phyloP scores from a whole-genome alignment of 306 rosid species.

The Chamaecrista fasciculata region DNA sequence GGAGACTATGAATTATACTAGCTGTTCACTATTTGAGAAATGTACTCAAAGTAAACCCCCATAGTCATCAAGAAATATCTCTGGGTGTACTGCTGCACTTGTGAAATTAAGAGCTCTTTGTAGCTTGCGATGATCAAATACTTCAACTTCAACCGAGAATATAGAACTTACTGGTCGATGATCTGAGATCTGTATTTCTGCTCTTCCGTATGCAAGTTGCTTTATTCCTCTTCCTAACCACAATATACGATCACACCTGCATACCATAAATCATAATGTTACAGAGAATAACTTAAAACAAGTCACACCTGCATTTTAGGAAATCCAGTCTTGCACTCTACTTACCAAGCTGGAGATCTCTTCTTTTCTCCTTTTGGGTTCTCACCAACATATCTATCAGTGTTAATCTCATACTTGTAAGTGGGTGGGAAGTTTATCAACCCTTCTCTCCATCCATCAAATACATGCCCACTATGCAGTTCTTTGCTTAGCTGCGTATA shows the following conservation, averaged over 20 bases:
- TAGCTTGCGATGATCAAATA: constrained; percentile 64
- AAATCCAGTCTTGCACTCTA: background rate
- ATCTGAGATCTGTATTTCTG: constrained; percentile 66
- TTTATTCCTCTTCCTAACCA: constrained; percentile 85
- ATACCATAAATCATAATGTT: background rate
- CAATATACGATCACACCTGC: constrained; percentile 91
- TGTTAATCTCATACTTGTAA: constrained; percentile 72
- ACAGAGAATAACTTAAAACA: background rate
- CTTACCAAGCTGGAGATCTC: constrained; percentile 95
- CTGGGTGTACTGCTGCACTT: constrained; percentile 57
- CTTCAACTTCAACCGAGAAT: constrained; percentile 71
- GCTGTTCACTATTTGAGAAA: too few species aligned
- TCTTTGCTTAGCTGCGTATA: constrained; percentile 74
- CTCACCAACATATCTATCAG: constrained; percentile 67
- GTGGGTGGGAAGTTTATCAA: constrained; percentile 78
- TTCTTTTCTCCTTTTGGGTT: constrained; percentile 68
- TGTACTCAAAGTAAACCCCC: constrained; percentile 25
- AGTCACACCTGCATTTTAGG: background rate
- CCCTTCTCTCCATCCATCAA: constrained; percentile 95
- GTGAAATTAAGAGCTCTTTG: constrained; percentile 58
- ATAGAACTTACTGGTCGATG: constrained; percentile 80
- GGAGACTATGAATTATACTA: too few species aligned
- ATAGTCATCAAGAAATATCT: constrained; percentile 42
- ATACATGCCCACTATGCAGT: constrained; percentile 63
- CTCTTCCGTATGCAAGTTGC: constrained; percentile 61